These are phyloP conservation scores for Candida ficus DNA, from an alignment of 805 yeast genomes.

Conservation along the genomic window DNA sequence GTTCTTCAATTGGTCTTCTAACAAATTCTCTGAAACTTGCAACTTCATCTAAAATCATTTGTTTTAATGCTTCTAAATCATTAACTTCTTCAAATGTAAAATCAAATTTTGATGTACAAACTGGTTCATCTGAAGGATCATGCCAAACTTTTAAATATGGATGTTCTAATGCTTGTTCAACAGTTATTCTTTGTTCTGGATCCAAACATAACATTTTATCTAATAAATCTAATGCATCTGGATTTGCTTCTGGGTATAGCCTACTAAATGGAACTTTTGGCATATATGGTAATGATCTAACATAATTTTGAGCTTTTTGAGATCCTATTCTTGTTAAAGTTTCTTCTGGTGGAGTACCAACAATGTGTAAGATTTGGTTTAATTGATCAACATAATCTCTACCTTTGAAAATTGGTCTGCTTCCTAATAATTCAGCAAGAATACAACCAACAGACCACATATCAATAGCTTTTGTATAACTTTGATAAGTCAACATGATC, in stretches of 20 bases:
- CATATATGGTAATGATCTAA: slow-evolving; percentile 79
- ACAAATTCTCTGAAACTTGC: slow-evolving; percentile 73
- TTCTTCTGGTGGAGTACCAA: slow-evolving; percentile 88
- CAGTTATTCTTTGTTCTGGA: slow-evolving; percentile 79
- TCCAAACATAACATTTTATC: slow-evolving; percentile 80
- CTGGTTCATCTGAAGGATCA: slow-evolving; percentile 88
- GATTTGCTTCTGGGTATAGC: slow-evolving; percentile 81
- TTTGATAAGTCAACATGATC: slow-evolving; percentile 90
- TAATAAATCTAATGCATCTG: slow-evolving; percentile 77
- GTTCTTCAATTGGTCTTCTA: slow-evolving; percentile 64
- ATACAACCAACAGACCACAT: slow-evolving; percentile 98
- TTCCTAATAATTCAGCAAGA: slow-evolving; percentile 87
- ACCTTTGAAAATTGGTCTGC: slow-evolving; percentile 89
- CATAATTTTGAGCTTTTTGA: slow-evolving; percentile 86
- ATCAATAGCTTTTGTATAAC: slow-evolving; percentile 94
- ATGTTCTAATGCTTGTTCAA: slow-evolving; percentile 82
- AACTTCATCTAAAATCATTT: slow-evolving; percentile 79
- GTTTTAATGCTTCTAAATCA: slow-evolving; percentile 69
- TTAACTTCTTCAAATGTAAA: slow-evolving; percentile 78
- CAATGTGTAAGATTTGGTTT: slow-evolving; percentile 75
- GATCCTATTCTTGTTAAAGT: slow-evolving; percentile 72
- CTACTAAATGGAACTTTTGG: slow-evolving; percentile 67
- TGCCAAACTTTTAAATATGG: slow-evolving; percentile 90
- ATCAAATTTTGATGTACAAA: slow-evolving; percentile 75
- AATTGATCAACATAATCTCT: slow-evolving; percentile 94